Base-by-base conservation (phyloP, 208 protist species). In the Balamuthia mandrillaris region DNA sequence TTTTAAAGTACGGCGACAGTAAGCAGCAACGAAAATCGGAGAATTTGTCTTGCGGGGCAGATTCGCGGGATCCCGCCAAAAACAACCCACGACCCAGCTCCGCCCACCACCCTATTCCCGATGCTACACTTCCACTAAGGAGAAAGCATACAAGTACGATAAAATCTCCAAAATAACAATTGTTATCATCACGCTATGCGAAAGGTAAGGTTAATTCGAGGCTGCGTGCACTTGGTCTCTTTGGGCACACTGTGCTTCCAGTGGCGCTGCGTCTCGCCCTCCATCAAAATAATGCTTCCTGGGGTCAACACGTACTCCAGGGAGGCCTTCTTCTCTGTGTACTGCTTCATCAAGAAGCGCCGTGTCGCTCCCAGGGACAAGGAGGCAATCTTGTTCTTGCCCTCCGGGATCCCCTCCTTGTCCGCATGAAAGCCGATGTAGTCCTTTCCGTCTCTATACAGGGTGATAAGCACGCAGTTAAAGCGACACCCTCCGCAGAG, bases 131-230 rank as follows among this genome's bases (percentile, higher is more conserved):
- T n/a, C n/a, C n/a, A n/a, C n/a, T n/a, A n/a, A n/a, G n/a, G n/a
- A n/a, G n/a, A n/a, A n/a, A n/a, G n/a, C n/a, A n/a, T n/a, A n/a
- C n/a, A n/a, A n/a, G n/a, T n/a, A n/a, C n/a, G n/a, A n/a, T n/a
- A n/a, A n/a, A n/a, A n/a, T n/a, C n/a, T n/a, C n/a, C n/a, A n/a
- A n/a, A n/a, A n/a, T n/a, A n/a, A n/a, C n/a, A n/a, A n/a, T n/a
- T n/a, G n/a, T n/a, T n/a, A n/a, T n/a, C n/a, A n/a, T n/a, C n/a
- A n/a, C n/a, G n/a, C n/a, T n/a, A n/a, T n/a, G n/a, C 63, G 63
- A n/a, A 72, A 72, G 63, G 63, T 72, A 41, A 72, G 63, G 63
- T 72, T 72, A 41, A 72, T 72, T 33, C 63, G 63, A 7, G 63
- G 63, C 5, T 72, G 33, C n/a, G 35, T 74, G 65, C 45, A 37